phyloP scores from a whole-genome alignment of 2,329 filamentous ascomycete species.

The Epichloe amarillans region DNA sequence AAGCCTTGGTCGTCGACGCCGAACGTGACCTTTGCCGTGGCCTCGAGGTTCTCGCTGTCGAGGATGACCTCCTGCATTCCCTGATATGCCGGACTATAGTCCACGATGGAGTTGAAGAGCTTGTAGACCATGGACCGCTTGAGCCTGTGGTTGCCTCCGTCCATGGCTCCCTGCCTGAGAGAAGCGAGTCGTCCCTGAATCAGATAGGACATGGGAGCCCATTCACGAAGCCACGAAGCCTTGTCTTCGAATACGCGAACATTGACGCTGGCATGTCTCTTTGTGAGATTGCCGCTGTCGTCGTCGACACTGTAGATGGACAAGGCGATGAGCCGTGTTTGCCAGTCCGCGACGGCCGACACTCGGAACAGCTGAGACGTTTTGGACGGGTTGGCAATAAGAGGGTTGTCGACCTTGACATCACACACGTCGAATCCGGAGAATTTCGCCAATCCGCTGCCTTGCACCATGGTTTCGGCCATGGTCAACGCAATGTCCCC shows the following conservation, averaged over 20 bases:
- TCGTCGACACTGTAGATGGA: conserved; percentile 8
- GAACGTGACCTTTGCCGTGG: conserved; percentile 34
- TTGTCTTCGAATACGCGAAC: no score
- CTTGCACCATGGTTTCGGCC: no score
- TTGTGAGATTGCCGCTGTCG: conserved; percentile 22
- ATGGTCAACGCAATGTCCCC: no score
- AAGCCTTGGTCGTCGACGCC: conserved; percentile 26
- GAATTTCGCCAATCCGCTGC: no score
- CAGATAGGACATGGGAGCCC: no score
- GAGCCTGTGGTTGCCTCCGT: background rate
- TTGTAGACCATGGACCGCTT: conserved; percentile 42
- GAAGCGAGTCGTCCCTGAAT: no score
- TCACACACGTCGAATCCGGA: conserved; percentile 15
- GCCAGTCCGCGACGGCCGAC: conserved; percentile 27
- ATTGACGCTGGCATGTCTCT: no score
- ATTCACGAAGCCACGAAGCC: no score
- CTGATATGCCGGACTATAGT: conserved; percentile 39
- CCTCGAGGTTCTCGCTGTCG: conserved; percentile 11
- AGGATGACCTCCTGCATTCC: conserved; percentile 45
- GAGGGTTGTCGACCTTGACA: conserved; percentile 51
- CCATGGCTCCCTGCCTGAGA: conserved; percentile 28
- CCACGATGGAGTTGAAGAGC: conserved; percentile 40
- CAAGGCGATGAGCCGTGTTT: conserved; percentile 29
- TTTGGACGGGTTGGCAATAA: conserved; percentile 13
- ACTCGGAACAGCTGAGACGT: conserved; percentile 19